Base-by-base conservation (phyloP, 176 grass and related monocot species). In the Carex myosuroides region DNA sequence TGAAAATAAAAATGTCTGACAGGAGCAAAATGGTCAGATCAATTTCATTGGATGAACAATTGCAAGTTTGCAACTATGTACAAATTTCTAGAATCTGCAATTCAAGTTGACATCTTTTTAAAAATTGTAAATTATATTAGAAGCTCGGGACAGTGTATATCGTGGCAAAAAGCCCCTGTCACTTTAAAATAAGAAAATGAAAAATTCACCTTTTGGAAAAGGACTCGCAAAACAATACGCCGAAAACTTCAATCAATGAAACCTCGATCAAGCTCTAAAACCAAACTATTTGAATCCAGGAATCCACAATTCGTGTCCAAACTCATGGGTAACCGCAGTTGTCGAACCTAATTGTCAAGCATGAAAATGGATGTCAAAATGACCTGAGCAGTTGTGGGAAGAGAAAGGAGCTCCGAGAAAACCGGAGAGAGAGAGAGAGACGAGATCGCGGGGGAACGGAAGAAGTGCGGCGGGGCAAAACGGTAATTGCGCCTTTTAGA, bases 371-470 rank as follows among this genome's bases (percentile, higher is more conserved):
- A 61, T 70, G 9, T 80, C 22, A 80, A 33, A 60, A 80, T 54
- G 17, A 60, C 77, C 54, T 39, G 79, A 81, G 55, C 37, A 18
- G 44, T 81, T 20, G 30, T 41, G 11, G 2, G 35, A 64, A 44
- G 33, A 64, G 79, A 44, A 42, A 81, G 74, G 29, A 37, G 1
- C 2, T 60, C 78, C 54, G 9, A 63, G 35, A 80, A 37, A 37
- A 59, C 35, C 42, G 55, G 78, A 59, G 76, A 79, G 14, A 79
- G 78, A 79, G 78, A 60, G 56, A 80, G 16, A 80, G 53, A 60
- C 8, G 21, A 56, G 67, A 11, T 60, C 32, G 33, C 32, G 32
- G 14, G 57, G 20, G 30, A 14, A 65, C 13, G 60, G 79, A 26
- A 80, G 54, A 20, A 80, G 52, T 4, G 59, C 37, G 21, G 57